Evolutionary conservation across 2,329 filamentous ascomycete species (phyloP), one percentile per base, ranked within the genome.

Genomic region (Calycina marina): DNA sequence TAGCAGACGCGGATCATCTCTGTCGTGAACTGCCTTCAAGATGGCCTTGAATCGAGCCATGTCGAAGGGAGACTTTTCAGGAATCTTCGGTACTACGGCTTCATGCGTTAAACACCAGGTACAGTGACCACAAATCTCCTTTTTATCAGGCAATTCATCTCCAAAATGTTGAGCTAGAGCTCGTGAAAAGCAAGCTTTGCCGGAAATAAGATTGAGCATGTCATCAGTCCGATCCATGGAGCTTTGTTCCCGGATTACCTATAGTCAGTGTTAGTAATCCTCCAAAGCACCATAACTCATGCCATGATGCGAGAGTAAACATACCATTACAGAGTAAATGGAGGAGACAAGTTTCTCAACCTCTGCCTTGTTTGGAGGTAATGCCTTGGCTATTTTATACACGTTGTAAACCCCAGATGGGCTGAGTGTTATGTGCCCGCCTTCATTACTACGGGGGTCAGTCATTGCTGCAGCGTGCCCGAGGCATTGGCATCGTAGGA

Each of bases 1-100:
- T 16, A 77, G 52, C 40, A 73, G 67, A 9, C 71, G 52, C 2
- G 72, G 58, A 45, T 77, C 72, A 28, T 77, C 66, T 2, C 67
- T 56, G 1, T 63, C 59, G 1, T 51, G 42, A 9, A 64, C 61
- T 0, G 49, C 55, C 0, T 48, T 38, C 1, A 76, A 50, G 0
- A 76, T 51, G 1, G 44, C 48, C 5, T 49, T 35, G 28, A 74
- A 63, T 0, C 54, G 54, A 0, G 36, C 36, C 0, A 42, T 34
- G 34, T 70, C 53, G 3, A 67, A 54, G 0, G 45, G 40, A 11
- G 57, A 54, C 0, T 51, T 52, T 6, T 56, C 53, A 16, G 55
- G 56, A 0, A 55, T 46, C 0, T 62, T 55, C 8, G 65, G 47
- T 4, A 50, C 35, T 2, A 67, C 46, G 0, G 53, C 43, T 30